Percentiles rank a stretch among this genome's conserved stretches.
Evolutionary conservation across 2,329 filamentous ascomycete species (phyloP).

Genomic region (Fusarium agapanthi): DNA sequence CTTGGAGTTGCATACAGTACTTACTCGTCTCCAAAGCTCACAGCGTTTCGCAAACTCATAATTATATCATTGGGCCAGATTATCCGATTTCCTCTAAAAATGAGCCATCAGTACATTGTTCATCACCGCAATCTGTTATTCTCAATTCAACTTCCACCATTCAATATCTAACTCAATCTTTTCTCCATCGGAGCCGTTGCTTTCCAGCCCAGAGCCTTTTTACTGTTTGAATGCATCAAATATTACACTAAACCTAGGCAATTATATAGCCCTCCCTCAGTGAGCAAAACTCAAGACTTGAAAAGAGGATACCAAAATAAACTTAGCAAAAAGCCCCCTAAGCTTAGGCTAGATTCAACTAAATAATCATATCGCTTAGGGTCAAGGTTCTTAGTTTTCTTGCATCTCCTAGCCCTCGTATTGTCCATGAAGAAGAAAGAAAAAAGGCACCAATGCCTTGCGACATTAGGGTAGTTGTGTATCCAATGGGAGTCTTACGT

Average conservation of each 20-base stretch:
- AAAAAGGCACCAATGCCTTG: not conserved
- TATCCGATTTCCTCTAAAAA: not conserved
- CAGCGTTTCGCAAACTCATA: not conserved
- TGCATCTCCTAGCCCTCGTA: too few relatives aligned
- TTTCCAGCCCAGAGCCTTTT: not conserved
- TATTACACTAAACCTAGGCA: not conserved
- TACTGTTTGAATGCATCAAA: too few relatives aligned
- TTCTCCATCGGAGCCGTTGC: not conserved
- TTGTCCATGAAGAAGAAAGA: not conserved
- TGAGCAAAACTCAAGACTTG: too few relatives aligned
- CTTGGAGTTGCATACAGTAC: not conserved
- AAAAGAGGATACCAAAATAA: too few relatives aligned
- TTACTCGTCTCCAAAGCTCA: not conserved
- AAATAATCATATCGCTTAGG: too few relatives aligned
- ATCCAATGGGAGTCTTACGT: not conserved
- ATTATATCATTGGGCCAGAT: not conserved
- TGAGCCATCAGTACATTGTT: not conserved
- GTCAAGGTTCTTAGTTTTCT: too few relatives aligned
- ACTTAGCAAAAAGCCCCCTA: too few relatives aligned
- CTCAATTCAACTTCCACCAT: not conserved
- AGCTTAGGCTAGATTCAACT: too few relatives aligned
- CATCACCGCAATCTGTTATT: not conserved
- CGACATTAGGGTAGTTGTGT: slow-evolving; percentile 4
- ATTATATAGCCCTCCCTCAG: too few relatives aligned
- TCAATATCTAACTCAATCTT: not conserved